Percentiles rank a stretch among this genome's conserved stretches.
phyloP scores from a whole-genome alignment of 2,329 filamentous ascomycete species.

The Venturia pyrina region DNA sequence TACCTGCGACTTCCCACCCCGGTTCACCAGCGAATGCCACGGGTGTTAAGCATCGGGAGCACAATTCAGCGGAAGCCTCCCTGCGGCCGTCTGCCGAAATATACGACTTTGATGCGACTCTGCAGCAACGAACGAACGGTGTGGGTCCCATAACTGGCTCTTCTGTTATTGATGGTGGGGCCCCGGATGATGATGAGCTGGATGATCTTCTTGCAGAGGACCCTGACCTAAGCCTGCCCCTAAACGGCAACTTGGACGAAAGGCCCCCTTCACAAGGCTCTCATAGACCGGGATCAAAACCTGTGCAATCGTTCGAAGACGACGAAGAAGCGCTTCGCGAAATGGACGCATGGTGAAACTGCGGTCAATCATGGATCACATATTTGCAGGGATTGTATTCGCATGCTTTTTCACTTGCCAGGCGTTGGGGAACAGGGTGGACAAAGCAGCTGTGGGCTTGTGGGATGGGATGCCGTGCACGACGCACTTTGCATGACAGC shows the following conservation, averaged over 20 bases:
- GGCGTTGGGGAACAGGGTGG: not conserved
- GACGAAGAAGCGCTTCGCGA: conserved; percentile 12
- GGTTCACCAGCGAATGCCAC: not conserved
- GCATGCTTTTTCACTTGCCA: not conserved
- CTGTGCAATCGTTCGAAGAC: conserved; percentile 10
- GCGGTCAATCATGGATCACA: not conserved
- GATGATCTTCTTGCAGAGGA: conserved; percentile 46
- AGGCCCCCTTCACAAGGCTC: not conserved
- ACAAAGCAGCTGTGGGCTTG: not conserved
- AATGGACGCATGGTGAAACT: conserved; percentile 7
- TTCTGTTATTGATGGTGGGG: conserved; percentile 24
- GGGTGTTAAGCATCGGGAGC: not conserved
- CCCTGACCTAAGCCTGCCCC: conserved; percentile 14
- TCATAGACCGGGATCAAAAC: not conserved
- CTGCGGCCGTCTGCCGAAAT: not conserved
- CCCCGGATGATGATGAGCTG: conserved; percentile 42
- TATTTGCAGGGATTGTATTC: too few relatives aligned
- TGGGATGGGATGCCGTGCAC: not conserved
- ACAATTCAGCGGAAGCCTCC: conserved; percentile 3
- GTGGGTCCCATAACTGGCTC: conserved; percentile 15
- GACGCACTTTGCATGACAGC: not conserved
- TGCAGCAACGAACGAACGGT: conserved; percentile 14
- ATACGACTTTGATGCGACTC: conserved; percentile 3
- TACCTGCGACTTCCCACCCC: conserved; percentile 1
- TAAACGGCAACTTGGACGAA: not conserved